Conservation (phyloP, 179 eudicot species). For the Spinacia oleracea region DNA sequence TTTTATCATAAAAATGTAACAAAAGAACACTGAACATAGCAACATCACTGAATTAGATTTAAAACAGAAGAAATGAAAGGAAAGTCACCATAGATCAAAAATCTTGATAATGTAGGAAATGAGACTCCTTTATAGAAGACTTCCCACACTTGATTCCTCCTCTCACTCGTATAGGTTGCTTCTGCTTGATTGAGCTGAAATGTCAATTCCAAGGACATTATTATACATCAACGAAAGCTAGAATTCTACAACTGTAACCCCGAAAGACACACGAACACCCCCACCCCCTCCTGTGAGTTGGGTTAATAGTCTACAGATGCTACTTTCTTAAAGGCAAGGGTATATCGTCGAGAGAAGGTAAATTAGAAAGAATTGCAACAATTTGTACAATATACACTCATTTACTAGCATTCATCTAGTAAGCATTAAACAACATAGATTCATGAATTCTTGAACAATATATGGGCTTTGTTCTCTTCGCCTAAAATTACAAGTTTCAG, state of each 20-base stretch:
- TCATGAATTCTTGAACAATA: neutral
- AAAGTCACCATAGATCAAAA: constrained; percentile 61
- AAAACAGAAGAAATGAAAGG: neutral
- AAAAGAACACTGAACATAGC: neutral
- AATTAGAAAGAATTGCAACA: no score
- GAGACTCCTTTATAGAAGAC: constrained; percentile 71
- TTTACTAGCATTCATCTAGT: neutral
- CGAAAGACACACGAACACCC: neutral
- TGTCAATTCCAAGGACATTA: constrained; percentile 14
- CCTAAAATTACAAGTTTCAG: no score
- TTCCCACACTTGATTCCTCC: constrained; percentile 49
- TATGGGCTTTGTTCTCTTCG: neutral
- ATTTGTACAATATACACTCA: no score
- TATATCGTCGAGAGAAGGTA: neutral
- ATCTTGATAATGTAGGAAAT: constrained; percentile 66
- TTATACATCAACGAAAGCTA: constrained; percentile 8
- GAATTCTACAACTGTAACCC: neutral
- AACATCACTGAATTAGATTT: neutral
- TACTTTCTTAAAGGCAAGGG: neutral
- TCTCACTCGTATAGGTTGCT: constrained; percentile 42
- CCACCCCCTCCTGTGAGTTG: neutral
- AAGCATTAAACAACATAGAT: neutral
- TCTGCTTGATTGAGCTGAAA: constrained; percentile 48
- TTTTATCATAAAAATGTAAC: neutral
- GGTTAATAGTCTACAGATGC: neutral